These are phyloP conservation scores for Myriosclerotinia scirpicola DNA, from an alignment of 2,329 filamentous ascomycete genomes.

Conservation along the genomic window DNA sequence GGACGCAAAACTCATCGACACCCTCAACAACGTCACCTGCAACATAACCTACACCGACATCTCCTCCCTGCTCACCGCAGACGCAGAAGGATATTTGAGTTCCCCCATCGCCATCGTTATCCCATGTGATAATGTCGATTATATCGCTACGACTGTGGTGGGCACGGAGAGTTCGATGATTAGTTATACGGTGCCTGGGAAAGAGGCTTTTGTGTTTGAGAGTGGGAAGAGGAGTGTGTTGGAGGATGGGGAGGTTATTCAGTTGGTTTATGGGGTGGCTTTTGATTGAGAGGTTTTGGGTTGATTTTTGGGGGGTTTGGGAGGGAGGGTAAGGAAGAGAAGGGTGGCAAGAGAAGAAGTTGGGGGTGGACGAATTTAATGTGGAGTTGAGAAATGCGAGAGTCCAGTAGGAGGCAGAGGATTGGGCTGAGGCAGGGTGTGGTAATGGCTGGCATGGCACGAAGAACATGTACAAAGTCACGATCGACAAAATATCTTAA, in stretches of 20 bases:
- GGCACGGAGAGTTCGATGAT: neutral
- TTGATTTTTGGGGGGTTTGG: neutral
- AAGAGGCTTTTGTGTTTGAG: neutral
- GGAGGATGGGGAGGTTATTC: conserved; percentile 7
- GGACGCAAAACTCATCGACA: conserved; percentile 10
- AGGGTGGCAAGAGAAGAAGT: neutral
- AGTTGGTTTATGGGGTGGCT: neutral
- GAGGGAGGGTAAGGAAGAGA: neutral
- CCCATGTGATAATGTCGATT: neutral
- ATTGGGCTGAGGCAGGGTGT: neutral
- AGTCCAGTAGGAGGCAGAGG: neutral
- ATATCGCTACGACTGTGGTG: neutral
- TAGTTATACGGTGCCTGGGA: neutral
- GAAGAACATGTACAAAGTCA: neutral
- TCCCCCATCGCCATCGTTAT: neutral
- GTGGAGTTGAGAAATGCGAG: rapidly evolving
- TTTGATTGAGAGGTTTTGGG: too few relatives aligned
- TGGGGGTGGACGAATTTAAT: neutral
- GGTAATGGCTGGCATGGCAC: neutral
- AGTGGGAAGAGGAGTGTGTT: neutral
- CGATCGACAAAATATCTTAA: conserved; percentile 4
- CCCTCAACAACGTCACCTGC: conserved; percentile 7
- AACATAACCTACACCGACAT: neutral
- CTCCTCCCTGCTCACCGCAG: neutral
- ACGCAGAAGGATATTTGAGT: neutral